Conservation (phyloP, 805 yeast species). For the Ogataea saltuana region DNA sequence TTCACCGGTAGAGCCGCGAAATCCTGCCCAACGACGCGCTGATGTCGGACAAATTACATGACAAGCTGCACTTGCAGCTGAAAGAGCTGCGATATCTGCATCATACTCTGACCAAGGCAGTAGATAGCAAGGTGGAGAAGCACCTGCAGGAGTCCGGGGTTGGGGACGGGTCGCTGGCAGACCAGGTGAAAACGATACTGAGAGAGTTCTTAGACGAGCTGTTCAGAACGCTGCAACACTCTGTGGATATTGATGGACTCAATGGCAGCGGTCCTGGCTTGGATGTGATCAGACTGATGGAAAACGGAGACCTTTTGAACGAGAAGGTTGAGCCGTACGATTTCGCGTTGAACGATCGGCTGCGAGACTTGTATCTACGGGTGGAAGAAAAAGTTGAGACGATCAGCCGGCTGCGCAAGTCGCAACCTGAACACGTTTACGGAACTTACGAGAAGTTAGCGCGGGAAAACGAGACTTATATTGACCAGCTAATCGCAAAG, state of each 20-base stretch:
- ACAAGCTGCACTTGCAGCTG: conserved; percentile 48
- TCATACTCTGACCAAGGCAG: conserved; percentile 42
- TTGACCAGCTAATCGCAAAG: conserved; percentile 23
- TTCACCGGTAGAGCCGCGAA: background rate
- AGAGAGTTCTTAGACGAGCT: conserved; percentile 49
- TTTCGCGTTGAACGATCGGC: conserved; percentile 55
- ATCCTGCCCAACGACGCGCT: too few species aligned
- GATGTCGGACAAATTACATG: conserved; percentile 35
- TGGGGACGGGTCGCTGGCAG: conserved; percentile 23
- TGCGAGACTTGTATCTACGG: conserved; percentile 55
- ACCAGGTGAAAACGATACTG: conserved; percentile 43
- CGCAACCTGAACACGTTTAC: conserved; percentile 47
- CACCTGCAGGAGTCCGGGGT: conserved; percentile 18
- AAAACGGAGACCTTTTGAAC: conserved; percentile 21
- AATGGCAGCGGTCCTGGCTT: conserved; percentile 1
- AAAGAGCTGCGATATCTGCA: conserved; percentile 56
- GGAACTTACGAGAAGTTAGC: conserved; percentile 38
- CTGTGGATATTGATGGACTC: conserved; percentile 61
- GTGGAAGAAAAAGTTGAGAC: conserved; percentile 64
- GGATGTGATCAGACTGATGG: conserved; percentile 10
- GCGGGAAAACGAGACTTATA: conserved; percentile 13
- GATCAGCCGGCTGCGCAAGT: conserved; percentile 55
- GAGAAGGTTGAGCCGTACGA: conserved; percentile 70
- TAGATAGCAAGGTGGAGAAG: conserved; percentile 45
- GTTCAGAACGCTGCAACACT: conserved; percentile 57